These are phyloP conservation scores for Claviceps sorghi DNA, from an alignment of 2,329 filamentous ascomycete genomes.

Conservation along the genomic window DNA sequence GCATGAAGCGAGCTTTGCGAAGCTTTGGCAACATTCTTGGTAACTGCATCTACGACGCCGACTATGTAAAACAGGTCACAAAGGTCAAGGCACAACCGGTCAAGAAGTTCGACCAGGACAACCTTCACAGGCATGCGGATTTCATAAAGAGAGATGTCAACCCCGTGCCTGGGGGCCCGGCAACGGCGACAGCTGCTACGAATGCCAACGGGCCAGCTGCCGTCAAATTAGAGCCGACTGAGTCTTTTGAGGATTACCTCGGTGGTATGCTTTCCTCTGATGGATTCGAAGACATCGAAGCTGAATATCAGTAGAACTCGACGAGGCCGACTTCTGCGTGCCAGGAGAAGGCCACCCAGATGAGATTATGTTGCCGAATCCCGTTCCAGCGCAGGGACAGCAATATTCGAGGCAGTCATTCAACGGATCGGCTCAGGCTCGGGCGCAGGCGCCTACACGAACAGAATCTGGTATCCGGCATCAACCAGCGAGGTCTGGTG, in stretches of 20 bases:
- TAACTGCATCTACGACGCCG: constrained; percentile 98
- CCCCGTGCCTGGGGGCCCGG: constrained; percentile 10
- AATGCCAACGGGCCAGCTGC: constrained; percentile 3
- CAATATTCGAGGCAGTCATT: constrained; percentile 8
- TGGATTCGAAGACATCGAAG: constrained; percentile 22
- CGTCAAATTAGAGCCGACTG: constrained; percentile 19
- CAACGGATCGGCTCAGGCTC: constrained; percentile 10
- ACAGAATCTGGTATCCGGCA: constrained; percentile 5
- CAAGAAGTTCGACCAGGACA: constrained; percentile 62
- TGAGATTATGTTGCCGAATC: constrained; percentile 46
- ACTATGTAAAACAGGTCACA: constrained; percentile 78
- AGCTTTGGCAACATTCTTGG: constrained; percentile 93
- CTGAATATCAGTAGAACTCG: constrained; percentile 44
- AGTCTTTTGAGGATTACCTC: constrained; percentile 38
- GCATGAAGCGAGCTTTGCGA: constrained; percentile 71
- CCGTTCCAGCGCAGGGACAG: constrained; percentile 10
- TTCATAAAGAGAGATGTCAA: constrained; percentile 47
- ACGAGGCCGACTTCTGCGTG: constrained; percentile 63
- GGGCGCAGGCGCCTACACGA: constrained; percentile 9
- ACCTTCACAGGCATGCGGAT: constrained; percentile 68
- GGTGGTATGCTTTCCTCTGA: constrained; percentile 30
- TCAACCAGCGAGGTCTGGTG: constrained; percentile 7
- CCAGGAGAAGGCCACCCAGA: constrained; percentile 58
- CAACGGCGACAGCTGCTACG: not conserved
- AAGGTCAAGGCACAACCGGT: constrained; percentile 67